These are phyloP conservation scores for Porosira glacialis DNA, from an alignment of 352 stramenopile species.

Conservation along the genomic window DNA sequence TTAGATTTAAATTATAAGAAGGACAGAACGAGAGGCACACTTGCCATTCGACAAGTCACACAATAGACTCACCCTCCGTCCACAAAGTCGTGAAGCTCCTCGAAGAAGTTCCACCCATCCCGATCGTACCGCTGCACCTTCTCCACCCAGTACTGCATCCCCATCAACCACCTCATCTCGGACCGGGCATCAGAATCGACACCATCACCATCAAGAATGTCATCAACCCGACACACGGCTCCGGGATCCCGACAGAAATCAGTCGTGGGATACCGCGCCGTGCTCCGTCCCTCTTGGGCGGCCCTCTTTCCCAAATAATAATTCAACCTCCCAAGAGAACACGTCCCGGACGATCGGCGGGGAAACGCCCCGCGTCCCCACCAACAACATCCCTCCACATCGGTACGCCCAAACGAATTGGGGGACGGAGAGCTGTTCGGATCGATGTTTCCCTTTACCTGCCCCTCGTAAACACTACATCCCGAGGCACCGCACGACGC, in stretches of 20 bases:
- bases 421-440: constrained; percentile 24
- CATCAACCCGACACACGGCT: too few relatives aligned
- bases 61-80: too few relatives aligned
- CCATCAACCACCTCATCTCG: constrained; percentile 49
- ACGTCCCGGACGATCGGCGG: neutral
- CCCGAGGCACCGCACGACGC: constrained; percentile 25
- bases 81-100: constrained; percentile 23
- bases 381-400: neutral
- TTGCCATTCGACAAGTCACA: too few relatives aligned
- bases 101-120: constrained; percentile 38
- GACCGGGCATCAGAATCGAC: constrained; percentile 19
- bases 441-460: constrained; percentile 34
- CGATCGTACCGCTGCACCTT: constrained; percentile 39
- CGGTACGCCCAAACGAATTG: constrained; percentile 20
- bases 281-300: constrained; percentile 1
- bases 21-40: too few relatives aligned
- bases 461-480: constrained; percentile 33
- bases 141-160: constrained; percentile 34
- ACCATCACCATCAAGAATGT: too few relatives aligned
- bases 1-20: too few relatives aligned
- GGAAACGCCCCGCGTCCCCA: neutral
- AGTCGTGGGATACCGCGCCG: constrained; percentile 20
- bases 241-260: constrained; percentile 48
- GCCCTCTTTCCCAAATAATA: neutral
- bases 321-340: neutral